phyloP scores from a whole-genome alignment of 148 eudicot genomes.

The Fagopyrum homotropicum region DNA sequence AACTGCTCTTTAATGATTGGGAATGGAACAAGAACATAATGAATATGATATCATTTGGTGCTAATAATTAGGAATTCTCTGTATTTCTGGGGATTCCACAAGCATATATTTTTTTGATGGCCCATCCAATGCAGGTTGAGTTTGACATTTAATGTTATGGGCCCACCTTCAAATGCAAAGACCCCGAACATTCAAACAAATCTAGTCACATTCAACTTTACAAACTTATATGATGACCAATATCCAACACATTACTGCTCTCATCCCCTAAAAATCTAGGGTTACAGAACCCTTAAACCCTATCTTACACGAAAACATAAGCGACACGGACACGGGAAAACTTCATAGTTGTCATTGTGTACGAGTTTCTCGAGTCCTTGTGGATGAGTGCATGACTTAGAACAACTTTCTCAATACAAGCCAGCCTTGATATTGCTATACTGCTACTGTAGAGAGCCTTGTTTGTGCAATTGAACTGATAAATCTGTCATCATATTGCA shows the following conservation, averaged over 20 bases:
- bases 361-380: too few species aligned
- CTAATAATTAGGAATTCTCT: neutral
- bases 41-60: neutral
- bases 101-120: neutral
- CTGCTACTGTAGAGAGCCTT: too few species aligned
- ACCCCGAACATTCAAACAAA: slow-evolving; percentile 15
- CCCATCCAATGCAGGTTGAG: neutral
- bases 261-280: neutral
- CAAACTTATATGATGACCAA: slow-evolving; percentile 17
- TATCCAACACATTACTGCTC: neutral
- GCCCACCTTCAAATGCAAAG: slow-evolving; percentile 19
- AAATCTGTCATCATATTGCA: neutral
- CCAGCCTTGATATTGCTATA: too few species aligned
- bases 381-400: neutral
- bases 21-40: neutral
- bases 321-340: neutral
- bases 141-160: slow-evolving; percentile 14
- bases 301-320: neutral
- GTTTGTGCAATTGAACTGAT: too few species aligned
- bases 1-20: neutral
- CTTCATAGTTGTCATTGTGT: too few species aligned
- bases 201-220: slow-evolving; percentile 16
- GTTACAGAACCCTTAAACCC: slow-evolving; percentile 8
- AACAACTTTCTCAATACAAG: too few species aligned
- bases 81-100: neutral